Base-by-base conservation (phyloP, 768 basidiomycete species). In the Collybia nuda region DNA sequence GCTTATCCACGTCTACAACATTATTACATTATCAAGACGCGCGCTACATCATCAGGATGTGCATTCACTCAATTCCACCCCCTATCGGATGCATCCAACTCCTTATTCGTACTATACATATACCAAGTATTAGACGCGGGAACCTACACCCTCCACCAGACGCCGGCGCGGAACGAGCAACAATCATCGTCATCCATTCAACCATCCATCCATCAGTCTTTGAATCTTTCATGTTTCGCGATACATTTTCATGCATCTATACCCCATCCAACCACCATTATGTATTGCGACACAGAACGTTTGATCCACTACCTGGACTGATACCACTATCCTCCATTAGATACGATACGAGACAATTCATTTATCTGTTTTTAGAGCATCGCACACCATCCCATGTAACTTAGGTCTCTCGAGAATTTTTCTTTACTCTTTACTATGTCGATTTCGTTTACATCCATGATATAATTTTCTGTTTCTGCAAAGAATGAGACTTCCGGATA, bases 301-400 rank as follows among this genome's bases (percentile, higher is more conserved):
- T 47, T 24, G 23, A 32, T 32, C 47, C 18, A 45, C 41, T 24
- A 15, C 36, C 40, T 56, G 45, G 47, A 50, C 48, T 54, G 44
- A 51, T 51, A 43, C 40, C 43, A 51, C 23, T 42, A 44, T 44
- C 41, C 42, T 26, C 44, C 46, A 39, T 35, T 47, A 47, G 46
- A 47, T 38, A 44, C 41, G 36, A 46, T 42, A 53, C 52, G 52
- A 53, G 52, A 53, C 52, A 44, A 48, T 49, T 48, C 29, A 41
- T 18, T 48, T 52, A 54, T 52, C 39, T 59, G 52, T 65, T 58
- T 59, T 42, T 81, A 83, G 82, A 85, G 82, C 83, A 83, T 82
- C 81, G 80, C 80, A 82, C 70, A 77, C 67, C 72, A 72, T 73
- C 62, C 60, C 54, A 62, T 64, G 57, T 62, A 53, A 53, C 59